Evolutionary conservation across 2,329 filamentous ascomycete species (phyloP).

Genomic region (Rutstroemia sp.): DNA sequence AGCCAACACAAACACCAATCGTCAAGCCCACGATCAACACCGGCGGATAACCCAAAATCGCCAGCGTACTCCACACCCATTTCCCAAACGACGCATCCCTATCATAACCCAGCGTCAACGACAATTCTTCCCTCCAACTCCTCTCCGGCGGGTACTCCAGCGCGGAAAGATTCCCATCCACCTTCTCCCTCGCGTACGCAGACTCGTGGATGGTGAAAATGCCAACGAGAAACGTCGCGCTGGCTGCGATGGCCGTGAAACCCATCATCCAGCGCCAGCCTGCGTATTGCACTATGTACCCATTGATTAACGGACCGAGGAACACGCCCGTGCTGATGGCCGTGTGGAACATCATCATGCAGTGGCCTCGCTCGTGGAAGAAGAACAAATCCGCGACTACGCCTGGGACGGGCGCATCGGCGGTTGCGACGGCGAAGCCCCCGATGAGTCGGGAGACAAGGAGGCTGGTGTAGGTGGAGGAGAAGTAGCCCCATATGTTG

Average conservation of each 20-base stretch:
- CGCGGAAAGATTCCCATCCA: background rate
- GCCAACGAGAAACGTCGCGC: conserved; percentile 20
- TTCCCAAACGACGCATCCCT: conserved; percentile 4
- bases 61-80: conserved; percentile 2
- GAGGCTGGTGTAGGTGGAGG: conserved; percentile 23
- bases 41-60: conserved; percentile 12
- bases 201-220: conserved; percentile 27
- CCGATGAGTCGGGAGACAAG: conserved; percentile 26
- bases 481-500: conserved; percentile 31
- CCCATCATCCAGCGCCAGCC: conserved; percentile 26
- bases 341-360: conserved; percentile 34
- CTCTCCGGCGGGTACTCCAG: conserved; percentile 7
- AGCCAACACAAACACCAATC: conserved; percentile 12
- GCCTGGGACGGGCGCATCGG: conserved; percentile 33
- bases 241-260: conserved; percentile 24
- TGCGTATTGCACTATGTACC: conserved; percentile 23
- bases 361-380: conserved; percentile 30
- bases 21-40: conserved; percentile 7
- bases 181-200: conserved; percentile 4
- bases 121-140: conserved; percentile 1
- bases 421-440: conserved; percentile 27
- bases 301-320: conserved; percentile 31
- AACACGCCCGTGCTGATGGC: conserved; percentile 33
- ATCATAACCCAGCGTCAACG: conserved; percentile 10
- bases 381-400: conserved; percentile 33